These are phyloP conservation scores for Chrysopogon serrulatus DNA, from an alignment of 176 grass and related monocot species.

Conservation along the genomic window DNA sequence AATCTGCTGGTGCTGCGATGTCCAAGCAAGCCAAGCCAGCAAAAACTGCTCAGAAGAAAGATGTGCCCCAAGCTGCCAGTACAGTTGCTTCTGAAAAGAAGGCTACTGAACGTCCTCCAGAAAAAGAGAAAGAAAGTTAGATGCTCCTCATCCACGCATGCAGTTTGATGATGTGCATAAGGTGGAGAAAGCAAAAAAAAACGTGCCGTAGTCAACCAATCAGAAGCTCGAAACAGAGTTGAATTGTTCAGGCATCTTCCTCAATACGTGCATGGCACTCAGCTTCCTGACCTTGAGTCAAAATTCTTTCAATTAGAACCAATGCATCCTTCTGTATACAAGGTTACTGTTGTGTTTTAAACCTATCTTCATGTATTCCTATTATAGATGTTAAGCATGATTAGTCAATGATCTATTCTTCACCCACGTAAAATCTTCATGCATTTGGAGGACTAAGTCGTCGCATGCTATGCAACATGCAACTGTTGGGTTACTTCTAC, in stretches of 20 bases:
- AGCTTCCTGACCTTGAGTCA: slow-evolving; percentile 83
- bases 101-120: slow-evolving; percentile 44
- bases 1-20: slow-evolving; percentile 16
- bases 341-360: slow-evolving; percentile 39
- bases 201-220: slow-evolving; percentile 86
- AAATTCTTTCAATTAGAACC: slow-evolving; percentile 95
- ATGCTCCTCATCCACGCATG: slow-evolving; percentile 88
- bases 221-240: slow-evolving; percentile 74
- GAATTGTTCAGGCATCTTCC: slow-evolving; percentile 92
- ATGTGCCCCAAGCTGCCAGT: slow-evolving; percentile 41
- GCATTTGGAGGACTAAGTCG: background rate
- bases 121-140: slow-evolving; percentile 90
- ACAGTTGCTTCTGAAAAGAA: slow-evolving; percentile 69
- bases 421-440: background rate
- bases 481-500: background rate
- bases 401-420: slow-evolving; percentile 4
- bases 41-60: slow-evolving; percentile 77
- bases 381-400: background rate
- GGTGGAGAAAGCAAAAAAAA: slow-evolving; percentile 89
- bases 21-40: slow-evolving; percentile 54
- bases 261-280: slow-evolving; percentile 90
- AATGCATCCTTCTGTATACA: slow-evolving; percentile 95
- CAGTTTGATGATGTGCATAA: slow-evolving; percentile 87
- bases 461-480: background rate
- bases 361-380: background rate